Evolutionary conservation across 176 grass and related monocot genomes (phyloP).

Genomic region (Ensete ventricosum): DNA sequence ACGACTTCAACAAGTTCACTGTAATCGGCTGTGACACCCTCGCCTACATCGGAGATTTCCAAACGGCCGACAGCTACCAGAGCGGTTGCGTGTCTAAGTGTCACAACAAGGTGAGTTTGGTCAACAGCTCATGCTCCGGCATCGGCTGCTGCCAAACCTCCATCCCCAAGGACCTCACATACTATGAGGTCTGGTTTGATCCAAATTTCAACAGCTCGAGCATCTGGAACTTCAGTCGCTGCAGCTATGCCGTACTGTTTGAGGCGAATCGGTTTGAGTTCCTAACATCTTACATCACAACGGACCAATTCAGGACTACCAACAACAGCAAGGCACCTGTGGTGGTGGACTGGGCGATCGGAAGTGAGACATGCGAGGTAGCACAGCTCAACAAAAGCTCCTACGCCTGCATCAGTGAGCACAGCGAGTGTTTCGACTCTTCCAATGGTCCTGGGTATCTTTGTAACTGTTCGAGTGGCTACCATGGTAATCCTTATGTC

Average conservation of each 20-base stretch:
- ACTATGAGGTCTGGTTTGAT: constrained; percentile 31
- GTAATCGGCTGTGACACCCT: constrained; percentile 62
- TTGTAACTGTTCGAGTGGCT: constrained; percentile 41
- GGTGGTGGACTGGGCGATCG: constrained; percentile 64
- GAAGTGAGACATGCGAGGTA: constrained; percentile 24
- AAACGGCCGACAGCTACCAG: constrained; percentile 16
- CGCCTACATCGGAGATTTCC: constrained; percentile 30
- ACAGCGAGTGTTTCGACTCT: constrained; percentile 28
- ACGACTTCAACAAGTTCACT: constrained; percentile 49
- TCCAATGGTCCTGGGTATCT: constrained; percentile 35
- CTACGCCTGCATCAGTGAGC: constrained; percentile 23
- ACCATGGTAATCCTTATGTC: constrained; percentile 45
- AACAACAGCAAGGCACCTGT: constrained; percentile 23
- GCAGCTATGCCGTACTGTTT: constrained; percentile 32
- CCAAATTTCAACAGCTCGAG: constrained; percentile 22
- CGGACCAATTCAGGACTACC: not conserved
- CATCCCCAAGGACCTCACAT: constrained; percentile 34
- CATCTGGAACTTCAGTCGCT: constrained; percentile 14
- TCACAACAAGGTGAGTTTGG: constrained; percentile 5
- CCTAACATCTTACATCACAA: constrained; percentile 32
- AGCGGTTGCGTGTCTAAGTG: constrained; percentile 30
- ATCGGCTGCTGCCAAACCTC: constrained; percentile 59
- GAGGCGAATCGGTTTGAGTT: constrained; percentile 34
- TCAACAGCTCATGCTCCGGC: constrained; percentile 45
- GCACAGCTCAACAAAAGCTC: not conserved